Base-by-base conservation (phyloP, 768 basidiomycete genomes). In the Nevesoporus exiguus region DNA sequence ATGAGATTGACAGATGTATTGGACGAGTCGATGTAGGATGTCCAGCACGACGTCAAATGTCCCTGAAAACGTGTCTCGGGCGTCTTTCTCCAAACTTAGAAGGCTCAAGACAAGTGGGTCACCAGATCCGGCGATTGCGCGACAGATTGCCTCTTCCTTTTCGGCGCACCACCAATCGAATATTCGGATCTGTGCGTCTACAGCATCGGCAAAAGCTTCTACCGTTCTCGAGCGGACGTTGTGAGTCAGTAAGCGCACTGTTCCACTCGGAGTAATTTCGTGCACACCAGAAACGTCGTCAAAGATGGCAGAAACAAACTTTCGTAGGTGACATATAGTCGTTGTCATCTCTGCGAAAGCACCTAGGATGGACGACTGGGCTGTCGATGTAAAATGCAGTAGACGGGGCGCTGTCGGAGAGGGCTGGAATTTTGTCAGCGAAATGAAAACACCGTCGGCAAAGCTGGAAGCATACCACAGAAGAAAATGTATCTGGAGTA, bases 171-270 rank as follows among this genome's bases (percentile, higher is more conserved):
- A 93, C 7, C 61, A 65, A 51, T 88, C 79, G 56, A 93, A 82
- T 5, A 57, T 57, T 21, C 74, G 77, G 4, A 90, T 71, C 51
- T 88, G 81, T 21, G 72, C 59, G 55, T 83, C 82, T 43, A 92
- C 71, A 0, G 88, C 89, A 51, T 91, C 88, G 1, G 86, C 81
- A 64, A 91, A 91, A 0, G 91, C 91, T 66, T 93, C 88, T n/a
- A 89, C 70, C 0, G 88, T 90, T 30, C 78, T 79, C 10, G 83
- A 82, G 10, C 60, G 43, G 52, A 56, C 56, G 46, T 42, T 61
- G 30, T 65, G 63, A 30, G 61, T 58, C 29, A 72, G 56, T 43
- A 73, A 47, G 36, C 48, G 61, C 43, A 33, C 51, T 9, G 61
- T 57, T 24, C 56, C 66, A 4, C 60, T 68, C 27, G 69, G 55